Base-by-base conservation (phyloP, 768 basidiomycete genomes). In the Termitomyces sp. region DNA sequence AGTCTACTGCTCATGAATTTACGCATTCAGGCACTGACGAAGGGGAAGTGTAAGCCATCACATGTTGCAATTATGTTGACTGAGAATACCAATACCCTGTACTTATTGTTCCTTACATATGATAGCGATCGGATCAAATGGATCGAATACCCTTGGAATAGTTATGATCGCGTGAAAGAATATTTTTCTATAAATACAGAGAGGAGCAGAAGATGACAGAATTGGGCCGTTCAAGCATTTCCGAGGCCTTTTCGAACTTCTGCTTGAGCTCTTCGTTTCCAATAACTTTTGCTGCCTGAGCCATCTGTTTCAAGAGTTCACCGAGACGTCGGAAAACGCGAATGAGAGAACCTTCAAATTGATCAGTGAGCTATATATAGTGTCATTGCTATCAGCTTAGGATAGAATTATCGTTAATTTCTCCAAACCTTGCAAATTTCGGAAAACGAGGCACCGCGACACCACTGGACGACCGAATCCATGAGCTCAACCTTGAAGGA, bases 401-500 rank as follows among this genome's bases (percentile, higher is more conserved):
- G 62, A 59, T 9, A 42, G 54, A 33, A 47, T 44, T 34, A 41
- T 48, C 15, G 30, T 48, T 42, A 6, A 12, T 24, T 12, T 3
- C 4, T 8, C 65, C 81, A 33, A 45, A 91, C 95, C 85, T 97
- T 97, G 83, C 92, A 94, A 57, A 98, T 94, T 27, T 99, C 96
- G 1, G 90, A 79, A 74, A 99, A 99, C 30, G 92, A 93, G 16
- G 95, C 92, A 4, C 97, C 97, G n/a, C 93, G 86, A 76, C 96
- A 98, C 97, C 97, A 99, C 61, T 94, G 91, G 37, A 94, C 81
- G 11, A 98, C 97, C 0, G 92, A 93, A 63, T 98, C 97, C 95
- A 98, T 99, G 52, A 99, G 85, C 68, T 98, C 96, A 20, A 97
- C 93, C 74, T 98, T 98, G 86, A 99, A 99, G 12, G 91, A 93